phyloP scores from a whole-genome alignment of 768 basidiomycete species.

The Xerocomellus amylosporus region DNA sequence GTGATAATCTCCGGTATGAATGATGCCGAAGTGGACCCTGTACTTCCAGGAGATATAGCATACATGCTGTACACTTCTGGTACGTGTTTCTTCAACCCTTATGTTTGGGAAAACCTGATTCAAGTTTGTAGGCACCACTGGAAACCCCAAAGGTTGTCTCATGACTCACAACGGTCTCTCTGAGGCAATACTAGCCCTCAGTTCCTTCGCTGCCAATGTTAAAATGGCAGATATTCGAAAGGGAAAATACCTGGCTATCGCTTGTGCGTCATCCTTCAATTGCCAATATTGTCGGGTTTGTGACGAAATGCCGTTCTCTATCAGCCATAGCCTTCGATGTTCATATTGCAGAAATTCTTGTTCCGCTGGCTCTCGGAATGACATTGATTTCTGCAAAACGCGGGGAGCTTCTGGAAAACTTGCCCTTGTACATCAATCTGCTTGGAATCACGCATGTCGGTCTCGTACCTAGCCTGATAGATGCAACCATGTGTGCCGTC shows the following conservation, averaged over 20 bases:
- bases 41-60: slow-evolving; percentile 34
- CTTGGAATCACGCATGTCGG: slow-evolving; percentile 49
- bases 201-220: slow-evolving; percentile 22
- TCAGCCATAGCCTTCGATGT: slow-evolving; percentile 54
- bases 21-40: slow-evolving; percentile 28
- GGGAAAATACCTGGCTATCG: slow-evolving; percentile 40
- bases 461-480: slow-evolving; percentile 52
- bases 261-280: slow-evolving; percentile 34
- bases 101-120: slow-evolving; percentile 10
- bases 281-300: not conserved
- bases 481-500: slow-evolving; percentile 41
- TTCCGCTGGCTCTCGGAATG: slow-evolving; percentile 43
- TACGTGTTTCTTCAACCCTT: slow-evolving; percentile 10
- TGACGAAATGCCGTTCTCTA: not conserved
- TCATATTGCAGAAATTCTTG: slow-evolving; percentile 44
- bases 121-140: slow-evolving; percentile 40
- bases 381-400: slow-evolving; percentile 43
- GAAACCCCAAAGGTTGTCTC: slow-evolving; percentile 51
- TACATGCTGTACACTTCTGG: slow-evolving; percentile 53
- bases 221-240: slow-evolving; percentile 25
- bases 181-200: slow-evolving; percentile 31
- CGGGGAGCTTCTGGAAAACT: slow-evolving; percentile 38
- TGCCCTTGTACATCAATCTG: slow-evolving; percentile 39
- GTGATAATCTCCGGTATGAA: slow-evolving; percentile 29
- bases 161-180: slow-evolving; percentile 36